phyloP scores from a whole-genome alignment of 768 basidiomycete species.

The Chalciporus chontae region DNA sequence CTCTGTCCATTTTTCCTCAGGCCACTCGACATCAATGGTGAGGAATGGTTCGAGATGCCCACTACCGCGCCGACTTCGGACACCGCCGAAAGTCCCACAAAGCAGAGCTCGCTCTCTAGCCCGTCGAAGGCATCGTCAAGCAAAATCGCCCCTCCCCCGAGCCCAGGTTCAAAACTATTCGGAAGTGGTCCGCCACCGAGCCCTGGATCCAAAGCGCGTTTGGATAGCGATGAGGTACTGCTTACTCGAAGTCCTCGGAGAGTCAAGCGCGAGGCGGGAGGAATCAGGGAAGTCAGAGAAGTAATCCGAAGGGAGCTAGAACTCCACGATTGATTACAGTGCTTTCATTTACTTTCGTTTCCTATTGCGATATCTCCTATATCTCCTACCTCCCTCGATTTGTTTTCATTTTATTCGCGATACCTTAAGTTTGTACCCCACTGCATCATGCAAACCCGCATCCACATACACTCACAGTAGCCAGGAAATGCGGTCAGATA shows the following conservation, averaged over 20 bases:
- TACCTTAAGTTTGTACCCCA: slow-evolving; percentile 13
- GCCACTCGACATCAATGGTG: slow-evolving; percentile 54
- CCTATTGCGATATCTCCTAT: slow-evolving; percentile 16
- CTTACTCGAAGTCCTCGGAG: slow-evolving; percentile 67
- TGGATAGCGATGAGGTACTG: slow-evolving; percentile 59
- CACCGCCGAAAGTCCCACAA: slow-evolving; percentile 4
- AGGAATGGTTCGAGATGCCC: slow-evolving; percentile 53
- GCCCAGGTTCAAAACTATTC: slow-evolving; percentile 37
- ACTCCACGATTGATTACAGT: slow-evolving; percentile 47
- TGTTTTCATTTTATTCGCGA: slow-evolving; percentile 15
- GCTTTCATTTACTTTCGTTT: slow-evolving; percentile 26
- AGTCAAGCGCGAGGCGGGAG: slow-evolving; percentile 68
- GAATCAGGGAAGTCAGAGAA: slow-evolving; percentile 76
- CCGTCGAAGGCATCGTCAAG: slow-evolving; percentile 35
- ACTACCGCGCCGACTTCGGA: slow-evolving; percentile 22
- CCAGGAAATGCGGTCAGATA: no score
- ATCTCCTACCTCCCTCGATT: slow-evolving; percentile 14
- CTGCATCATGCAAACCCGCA: background rate
- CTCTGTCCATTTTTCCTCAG: slow-evolving; percentile 82
- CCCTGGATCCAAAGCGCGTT: slow-evolving; percentile 47
- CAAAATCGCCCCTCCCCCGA: slow-evolving; percentile 29
- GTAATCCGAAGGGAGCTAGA: slow-evolving; percentile 79
- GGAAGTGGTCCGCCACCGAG: slow-evolving; percentile 37
- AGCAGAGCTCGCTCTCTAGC: slow-evolving; percentile 25
- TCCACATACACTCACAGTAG: background rate